Conservation (phyloP, 2,329 filamentous ascomycete genomes). For the Capronia americana region DNA sequence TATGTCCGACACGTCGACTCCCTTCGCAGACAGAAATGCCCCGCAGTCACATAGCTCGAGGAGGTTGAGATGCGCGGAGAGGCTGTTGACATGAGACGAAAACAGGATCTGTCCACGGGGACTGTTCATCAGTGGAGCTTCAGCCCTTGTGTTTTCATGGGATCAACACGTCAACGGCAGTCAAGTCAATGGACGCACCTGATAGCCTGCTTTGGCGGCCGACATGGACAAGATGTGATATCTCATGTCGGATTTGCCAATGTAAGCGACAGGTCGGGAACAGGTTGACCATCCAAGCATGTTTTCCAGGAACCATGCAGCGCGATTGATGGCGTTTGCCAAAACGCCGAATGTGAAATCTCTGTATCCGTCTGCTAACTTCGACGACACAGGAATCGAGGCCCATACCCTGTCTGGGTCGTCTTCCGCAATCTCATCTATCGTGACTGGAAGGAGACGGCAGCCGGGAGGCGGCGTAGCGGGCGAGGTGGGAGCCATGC, state of each 20-base stretch:
- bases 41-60: constrained; percentile 10
- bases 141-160: background rate
- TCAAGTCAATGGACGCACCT: constrained; percentile 7
- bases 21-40: constrained; percentile 12
- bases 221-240: constrained; percentile 19
- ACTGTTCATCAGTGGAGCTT: background rate
- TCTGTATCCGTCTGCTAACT: constrained; percentile 1
- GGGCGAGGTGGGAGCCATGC: no score
- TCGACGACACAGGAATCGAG: constrained; percentile 10
- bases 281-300: constrained; percentile 2
- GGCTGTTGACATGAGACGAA: constrained; percentile 20
- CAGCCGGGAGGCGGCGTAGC: background rate
- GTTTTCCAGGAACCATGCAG: constrained; percentile 11
- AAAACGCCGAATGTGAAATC: constrained; percentile 10
- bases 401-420: constrained; percentile 14
- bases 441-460: constrained; percentile 15
- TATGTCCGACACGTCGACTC: constrained; percentile 12
- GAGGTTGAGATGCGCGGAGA: constrained; percentile 15
- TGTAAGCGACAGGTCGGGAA: background rate
- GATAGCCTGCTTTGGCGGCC: constrained; percentile 15
- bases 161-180: background rate
- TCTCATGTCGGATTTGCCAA: constrained; percentile 18
- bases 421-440: constrained; percentile 11
- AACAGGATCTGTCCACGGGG: background rate
- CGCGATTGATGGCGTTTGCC: constrained; percentile 15